These are phyloP conservation scores for Vanrija humicola DNA, from an alignment of 1,284 basidiomycete species.

Conservation along the genomic window DNA sequence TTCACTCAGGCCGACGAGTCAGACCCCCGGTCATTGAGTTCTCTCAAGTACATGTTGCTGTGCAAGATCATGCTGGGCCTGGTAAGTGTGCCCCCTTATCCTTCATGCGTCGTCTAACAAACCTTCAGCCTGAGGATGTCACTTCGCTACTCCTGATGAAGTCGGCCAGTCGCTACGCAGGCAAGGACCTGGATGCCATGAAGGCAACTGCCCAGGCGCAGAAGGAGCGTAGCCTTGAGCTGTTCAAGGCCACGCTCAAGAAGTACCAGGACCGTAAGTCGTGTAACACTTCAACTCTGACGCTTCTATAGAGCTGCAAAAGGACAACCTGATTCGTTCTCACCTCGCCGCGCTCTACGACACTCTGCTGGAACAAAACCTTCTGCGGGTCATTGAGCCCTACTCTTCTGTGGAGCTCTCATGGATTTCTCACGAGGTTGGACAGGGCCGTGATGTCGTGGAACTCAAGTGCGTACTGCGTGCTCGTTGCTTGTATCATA, in stretches of 20 bases:
- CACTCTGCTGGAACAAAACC: constrained; percentile 90
- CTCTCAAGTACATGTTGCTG: constrained; percentile 94
- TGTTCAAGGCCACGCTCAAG: constrained; percentile 80
- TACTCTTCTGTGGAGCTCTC: constrained; percentile 88
- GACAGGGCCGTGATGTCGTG: constrained; percentile 84
- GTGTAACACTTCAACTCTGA: neutral
- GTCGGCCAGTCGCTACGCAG: constrained; percentile 77
- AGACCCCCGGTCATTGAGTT: constrained; percentile 61
- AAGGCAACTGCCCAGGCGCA: constrained; percentile 90
- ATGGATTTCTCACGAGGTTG: constrained; percentile 82
- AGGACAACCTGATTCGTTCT: constrained; percentile 88
- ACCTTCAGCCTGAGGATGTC: constrained; percentile 80
- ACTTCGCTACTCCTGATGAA: constrained; percentile 80
- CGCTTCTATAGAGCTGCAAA: constrained; percentile 69
- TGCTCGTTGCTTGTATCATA: neutral
- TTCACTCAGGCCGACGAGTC: constrained; percentile 58
- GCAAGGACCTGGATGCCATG: constrained; percentile 85
- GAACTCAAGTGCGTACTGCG: constrained; percentile 73
- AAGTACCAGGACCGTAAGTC: constrained; percentile 78
- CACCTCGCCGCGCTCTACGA: constrained; percentile 92
- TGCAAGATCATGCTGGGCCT: constrained; percentile 98
- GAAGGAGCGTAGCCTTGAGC: constrained; percentile 79
- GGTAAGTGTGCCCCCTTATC: constrained; percentile 52
- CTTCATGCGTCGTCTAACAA: neutral
- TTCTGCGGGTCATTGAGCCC: constrained; percentile 90